phyloP scores from a whole-genome alignment of 1,139 yeast species.

The Tardiomyces digboiensis region DNA sequence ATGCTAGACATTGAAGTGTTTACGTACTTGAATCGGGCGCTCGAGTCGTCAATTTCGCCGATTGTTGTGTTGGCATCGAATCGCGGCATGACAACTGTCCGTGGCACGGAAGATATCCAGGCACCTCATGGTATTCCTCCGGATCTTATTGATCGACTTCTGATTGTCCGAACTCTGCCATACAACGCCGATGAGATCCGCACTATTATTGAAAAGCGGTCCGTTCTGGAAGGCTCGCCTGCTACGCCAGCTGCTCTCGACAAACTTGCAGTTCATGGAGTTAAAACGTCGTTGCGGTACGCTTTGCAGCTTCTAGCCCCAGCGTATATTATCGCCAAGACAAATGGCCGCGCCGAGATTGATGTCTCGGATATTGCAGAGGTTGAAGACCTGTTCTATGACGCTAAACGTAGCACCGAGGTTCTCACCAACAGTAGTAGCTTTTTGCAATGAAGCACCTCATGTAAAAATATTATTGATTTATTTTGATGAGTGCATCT shows the following conservation, averaged over 20 bases:
- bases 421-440: slow-evolving; percentile 39
- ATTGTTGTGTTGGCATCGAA: slow-evolving; percentile 92
- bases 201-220: slow-evolving; percentile 72
- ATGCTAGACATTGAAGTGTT: slow-evolving; percentile 96
- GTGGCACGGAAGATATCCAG: slow-evolving; percentile 82
- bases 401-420: slow-evolving; percentile 76
- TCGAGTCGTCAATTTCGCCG: slow-evolving; percentile 89
- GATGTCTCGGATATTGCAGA: slow-evolving; percentile 70
- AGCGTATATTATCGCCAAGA: slow-evolving; percentile 70
- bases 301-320: slow-evolving; percentile 89
- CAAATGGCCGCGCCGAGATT: slow-evolving; percentile 66
- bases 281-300: slow-evolving; percentile 75
- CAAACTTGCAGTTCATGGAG: slow-evolving; percentile 61
- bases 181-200: slow-evolving; percentile 77
- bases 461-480: no score
- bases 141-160: slow-evolving; percentile 81
- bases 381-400: slow-evolving; percentile 77
- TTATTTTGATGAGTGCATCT: no score
- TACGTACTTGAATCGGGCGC: slow-evolving; percentile 87
- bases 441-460: slow-evolving; percentile 21
- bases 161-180: slow-evolving; percentile 87
- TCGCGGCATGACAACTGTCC: slow-evolving; percentile 83
- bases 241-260: slow-evolving; percentile 61
- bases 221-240: slow-evolving; percentile 62
- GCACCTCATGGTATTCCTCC: slow-evolving; percentile 98